A percentile compares a stretch with the other conserved stretches of the same genome.
Evolutionary conservation across 768 basidiomycete species (phyloP).

Genomic region (Dacryopinax spathularia): DNA sequence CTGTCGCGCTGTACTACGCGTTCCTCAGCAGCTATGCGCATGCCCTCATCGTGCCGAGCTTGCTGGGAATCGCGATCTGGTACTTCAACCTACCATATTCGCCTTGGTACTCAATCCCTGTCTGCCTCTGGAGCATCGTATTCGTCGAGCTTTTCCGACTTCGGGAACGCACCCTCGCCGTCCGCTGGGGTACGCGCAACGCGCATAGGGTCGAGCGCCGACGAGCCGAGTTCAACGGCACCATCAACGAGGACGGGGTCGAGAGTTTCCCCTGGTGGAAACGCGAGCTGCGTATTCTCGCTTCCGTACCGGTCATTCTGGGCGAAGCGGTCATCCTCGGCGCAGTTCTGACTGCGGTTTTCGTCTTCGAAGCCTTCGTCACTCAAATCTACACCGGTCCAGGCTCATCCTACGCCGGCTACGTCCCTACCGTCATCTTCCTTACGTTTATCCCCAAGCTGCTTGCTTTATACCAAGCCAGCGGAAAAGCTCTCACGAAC

Average conservation of each 20-base stretch:
- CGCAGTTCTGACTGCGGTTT: slow-evolving; percentile 62
- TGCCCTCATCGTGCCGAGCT: slow-evolving; percentile 61
- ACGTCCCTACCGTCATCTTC: slow-evolving; percentile 75
- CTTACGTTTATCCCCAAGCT: slow-evolving; percentile 66
- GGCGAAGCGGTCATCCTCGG: slow-evolving; percentile 57
- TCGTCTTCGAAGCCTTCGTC: slow-evolving; percentile 82
- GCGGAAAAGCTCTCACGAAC: slow-evolving; percentile 54
- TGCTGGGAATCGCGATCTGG: slow-evolving; percentile 54
- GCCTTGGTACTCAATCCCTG: slow-evolving; percentile 54
- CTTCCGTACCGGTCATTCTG: slow-evolving; percentile 56
- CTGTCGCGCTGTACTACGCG: slow-evolving; percentile 74
- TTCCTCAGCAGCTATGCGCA: slow-evolving; percentile 77
- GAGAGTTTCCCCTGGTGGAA: slow-evolving; percentile 50
- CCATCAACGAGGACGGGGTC: slow-evolving; percentile 12
- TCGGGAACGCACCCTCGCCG: slow-evolving; percentile 65
- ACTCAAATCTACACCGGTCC: slow-evolving; percentile 79
- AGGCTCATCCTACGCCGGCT: slow-evolving; percentile 60
- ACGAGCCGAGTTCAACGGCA: slow-evolving; percentile 40
- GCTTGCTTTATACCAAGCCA: slow-evolving; percentile 52
- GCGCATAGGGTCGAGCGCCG: slow-evolving; percentile 63
- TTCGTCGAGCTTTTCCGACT: slow-evolving; percentile 92
- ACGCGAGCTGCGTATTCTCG: slow-evolving; percentile 51
- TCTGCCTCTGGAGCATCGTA: slow-evolving; percentile 69
- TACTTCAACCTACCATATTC: slow-evolving; percentile 61
- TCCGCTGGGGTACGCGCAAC: slow-evolving; percentile 68